Percentiles rank a stretch among this genome's conserved stretches.
Conservation (phyloP, 306 rosid species). For the Gillenia trifoliata region DNA sequence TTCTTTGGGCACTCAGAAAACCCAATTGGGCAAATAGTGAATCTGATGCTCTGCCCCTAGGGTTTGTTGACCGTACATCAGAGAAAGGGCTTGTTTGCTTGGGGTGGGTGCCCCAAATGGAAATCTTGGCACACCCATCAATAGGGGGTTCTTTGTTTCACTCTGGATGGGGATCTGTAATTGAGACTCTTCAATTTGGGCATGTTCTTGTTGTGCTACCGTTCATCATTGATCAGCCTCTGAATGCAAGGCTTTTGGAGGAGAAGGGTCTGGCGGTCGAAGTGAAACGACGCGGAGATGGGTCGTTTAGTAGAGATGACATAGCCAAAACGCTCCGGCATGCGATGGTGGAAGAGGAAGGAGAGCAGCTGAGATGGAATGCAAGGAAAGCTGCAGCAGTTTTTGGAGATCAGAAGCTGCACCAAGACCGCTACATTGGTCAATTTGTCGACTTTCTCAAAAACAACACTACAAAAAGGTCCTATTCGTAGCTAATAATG, state of each 20-base stretch:
- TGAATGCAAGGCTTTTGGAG: slow-evolving; percentile 36
- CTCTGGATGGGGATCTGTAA: slow-evolving; percentile 41
- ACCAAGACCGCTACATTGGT: slow-evolving; percentile 14
- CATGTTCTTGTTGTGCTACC: slow-evolving; percentile 33
- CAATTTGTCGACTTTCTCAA: slow-evolving; percentile 3
- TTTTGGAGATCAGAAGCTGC: slow-evolving; percentile 17
- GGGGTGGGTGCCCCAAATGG: slow-evolving; percentile 35
- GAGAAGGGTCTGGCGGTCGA: slow-evolving; percentile 37
- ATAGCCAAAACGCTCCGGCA: slow-evolving; percentile 27
- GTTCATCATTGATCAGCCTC: slow-evolving; percentile 31
- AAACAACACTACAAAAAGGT: not conserved
- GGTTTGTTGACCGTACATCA: slow-evolving; percentile 23
- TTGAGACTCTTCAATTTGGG: slow-evolving; percentile 42
- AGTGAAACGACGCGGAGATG: slow-evolving; percentile 32
- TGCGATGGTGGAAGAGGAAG: slow-evolving; percentile 33
- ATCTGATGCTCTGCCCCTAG: slow-evolving; percentile 22
- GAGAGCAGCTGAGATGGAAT: slow-evolving; percentile 24
- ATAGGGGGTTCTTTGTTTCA: slow-evolving; percentile 46
- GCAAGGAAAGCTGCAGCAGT: slow-evolving; percentile 22
- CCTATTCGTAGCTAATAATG: too few species aligned
- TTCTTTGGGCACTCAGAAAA: slow-evolving; percentile 38
- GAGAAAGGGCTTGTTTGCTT: slow-evolving; percentile 24
- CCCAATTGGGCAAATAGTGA: slow-evolving; percentile 19
- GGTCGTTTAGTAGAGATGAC: slow-evolving; percentile 26
- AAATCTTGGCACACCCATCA: slow-evolving; percentile 35